These are phyloP conservation scores for Linnemannia elongata DNA, from an alignment of 192 early-diverging fungal species.

Conservation along the genomic window DNA sequence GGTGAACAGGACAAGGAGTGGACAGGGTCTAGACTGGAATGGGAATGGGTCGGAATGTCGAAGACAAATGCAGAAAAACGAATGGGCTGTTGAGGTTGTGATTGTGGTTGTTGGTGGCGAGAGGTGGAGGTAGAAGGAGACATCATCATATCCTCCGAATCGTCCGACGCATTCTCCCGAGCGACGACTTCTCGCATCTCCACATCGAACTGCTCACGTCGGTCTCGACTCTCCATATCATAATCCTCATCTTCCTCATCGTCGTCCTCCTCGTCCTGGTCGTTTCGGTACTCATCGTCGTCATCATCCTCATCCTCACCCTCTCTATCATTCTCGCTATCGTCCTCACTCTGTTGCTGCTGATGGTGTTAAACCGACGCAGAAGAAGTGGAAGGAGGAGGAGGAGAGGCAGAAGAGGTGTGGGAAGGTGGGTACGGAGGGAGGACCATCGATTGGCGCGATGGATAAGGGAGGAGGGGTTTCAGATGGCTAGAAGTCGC, in stretches of 20 bases:
- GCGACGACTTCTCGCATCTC: slow-evolving; percentile 9
- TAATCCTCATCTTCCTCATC: not conserved
- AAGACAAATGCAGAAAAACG: too few species aligned
- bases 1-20: too few species aligned
- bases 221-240: not conserved
- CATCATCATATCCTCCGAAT: not conserved
- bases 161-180: slow-evolving; percentile 13
- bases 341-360: not conserved
- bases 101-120: not conserved
- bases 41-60: too few species aligned
- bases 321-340: slow-evolving; percentile 14
- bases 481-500: slow-evolving; percentile 23
- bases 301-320: slow-evolving; percentile 17
- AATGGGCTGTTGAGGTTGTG: not conserved
- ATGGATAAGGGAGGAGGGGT: slow-evolving; percentile 36
- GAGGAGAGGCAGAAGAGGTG: not conserved
- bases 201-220: slow-evolving; percentile 4
- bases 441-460: not conserved
- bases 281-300: not conserved
- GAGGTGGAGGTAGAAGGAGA: not conserved
- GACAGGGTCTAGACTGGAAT: too few species aligned
- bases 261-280: not conserved
- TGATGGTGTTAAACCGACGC: not conserved
- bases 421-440: not conserved
- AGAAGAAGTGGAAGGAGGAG: not conserved